Evolutionary conservation across 2,329 filamentous ascomycete genomes (phyloP), one percentile per base, ranked within the genome.

Genomic region (Lasiodiplodia hormozganensis): DNA sequence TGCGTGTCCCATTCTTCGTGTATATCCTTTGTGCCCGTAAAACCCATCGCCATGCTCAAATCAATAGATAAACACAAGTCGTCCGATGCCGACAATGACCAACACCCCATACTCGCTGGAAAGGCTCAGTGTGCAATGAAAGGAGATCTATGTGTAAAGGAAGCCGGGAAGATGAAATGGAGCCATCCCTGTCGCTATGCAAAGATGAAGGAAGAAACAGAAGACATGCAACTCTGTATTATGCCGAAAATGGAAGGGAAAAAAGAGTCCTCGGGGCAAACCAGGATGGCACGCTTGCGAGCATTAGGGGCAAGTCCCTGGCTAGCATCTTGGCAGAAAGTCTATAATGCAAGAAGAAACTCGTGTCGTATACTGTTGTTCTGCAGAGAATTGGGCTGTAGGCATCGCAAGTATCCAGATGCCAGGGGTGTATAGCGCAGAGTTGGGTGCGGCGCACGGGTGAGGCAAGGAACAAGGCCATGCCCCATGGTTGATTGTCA

Each of bases 31-130:
- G 10, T 47, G 7, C 21, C 43, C n/a, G 8, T 4, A 11, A 47
- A 28, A 47, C 56, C 21, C 56, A 23, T 28, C 54, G 56, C 56
- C 36, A 60, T 60, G 36, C 34, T 60, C 28, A 57, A 36, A 57
- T 18, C 54, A 57, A 38, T 12, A 18, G 12, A 40, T 10, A 31
- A 56, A 56, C 25, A 34, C 25, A 57, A 14, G 36, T 23, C 28
- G 31, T 10, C 8, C 25, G 25, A 11, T 5, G 31, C 36, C 18
- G 25, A 56, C 28, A 11, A 34, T 34, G 14, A 38, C 54, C 57
- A 25, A 23, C 25, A 58, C 56, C 56, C 23, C 23, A 12, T 47
- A 40, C 57, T 60, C 57, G 57, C 57, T 60, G 25, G 43, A 28
- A 47, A 31, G n/a, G 23, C 38, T 43, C 38, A 34, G 8, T 43